These are phyloP conservation scores for Rhinocladiella mackenziei DNA, from an alignment of 2,329 filamentous ascomycete species.

Conservation along the genomic window DNA sequence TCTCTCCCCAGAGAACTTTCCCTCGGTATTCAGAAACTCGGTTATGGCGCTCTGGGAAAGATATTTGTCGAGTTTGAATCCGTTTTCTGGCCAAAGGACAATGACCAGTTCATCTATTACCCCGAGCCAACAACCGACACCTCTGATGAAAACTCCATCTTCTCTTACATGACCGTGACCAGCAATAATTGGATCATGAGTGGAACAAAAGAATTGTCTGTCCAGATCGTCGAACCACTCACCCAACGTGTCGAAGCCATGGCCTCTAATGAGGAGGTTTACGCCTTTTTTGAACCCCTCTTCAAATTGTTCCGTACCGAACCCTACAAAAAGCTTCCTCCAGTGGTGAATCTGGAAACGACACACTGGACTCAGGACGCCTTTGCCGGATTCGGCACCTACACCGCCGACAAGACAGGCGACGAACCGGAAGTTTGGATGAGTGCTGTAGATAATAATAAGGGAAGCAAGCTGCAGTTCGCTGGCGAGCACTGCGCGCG, in stretches of 20 bases:
- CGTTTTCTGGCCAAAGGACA: constrained; percentile 45
- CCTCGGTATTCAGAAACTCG: constrained; percentile 37
- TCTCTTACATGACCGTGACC: constrained; percentile 44
- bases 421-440: constrained; percentile 40
- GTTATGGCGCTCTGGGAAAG: constrained; percentile 44
- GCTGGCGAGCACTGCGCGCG: constrained; percentile 42
- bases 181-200: constrained; percentile 46
- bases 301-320: constrained; percentile 44
- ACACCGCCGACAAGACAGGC: constrained; percentile 45
- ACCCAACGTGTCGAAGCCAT: constrained; percentile 45
- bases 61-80: constrained; percentile 44
- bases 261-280: constrained; percentile 37
- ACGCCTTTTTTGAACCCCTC: constrained; percentile 43
- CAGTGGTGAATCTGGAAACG: constrained; percentile 40
- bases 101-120: constrained; percentile 46
- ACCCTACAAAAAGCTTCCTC: constrained; percentile 43
- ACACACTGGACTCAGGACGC: constrained; percentile 46
- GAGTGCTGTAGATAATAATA: constrained; percentile 38
- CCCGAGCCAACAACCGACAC: constrained; percentile 37
- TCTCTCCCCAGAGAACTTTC: constrained; percentile 38
- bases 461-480: constrained; percentile 39
- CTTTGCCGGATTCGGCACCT: constrained; percentile 42
- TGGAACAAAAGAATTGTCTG: constrained; percentile 41
- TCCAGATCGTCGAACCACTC: constrained; percentile 44
- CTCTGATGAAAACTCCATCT: constrained; percentile 37